Evolutionary conservation across 2,329 filamentous ascomycete genomes (phyloP).

Genomic region (Graphilbum sp.): DNA sequence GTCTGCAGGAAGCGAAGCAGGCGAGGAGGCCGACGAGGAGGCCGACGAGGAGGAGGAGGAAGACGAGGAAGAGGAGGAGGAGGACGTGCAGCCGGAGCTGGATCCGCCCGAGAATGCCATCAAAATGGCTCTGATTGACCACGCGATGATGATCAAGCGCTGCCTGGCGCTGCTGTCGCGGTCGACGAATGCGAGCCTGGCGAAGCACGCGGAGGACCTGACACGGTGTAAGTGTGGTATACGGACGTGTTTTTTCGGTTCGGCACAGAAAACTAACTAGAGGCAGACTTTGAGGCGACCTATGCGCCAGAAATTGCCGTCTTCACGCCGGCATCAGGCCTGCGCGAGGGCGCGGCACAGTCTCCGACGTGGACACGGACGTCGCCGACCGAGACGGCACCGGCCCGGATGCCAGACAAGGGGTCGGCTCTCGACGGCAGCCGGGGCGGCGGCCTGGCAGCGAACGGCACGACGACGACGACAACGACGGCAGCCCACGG

Average conservation of each 20-base stretch:
- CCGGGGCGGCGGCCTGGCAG: not conserved
- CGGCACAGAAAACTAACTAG: too few relatives aligned
- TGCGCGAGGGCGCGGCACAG: slow-evolving; percentile 22
- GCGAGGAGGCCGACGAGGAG: slow-evolving; percentile 23
- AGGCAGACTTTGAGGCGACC: slow-evolving; percentile 45
- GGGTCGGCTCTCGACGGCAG: slow-evolving; percentile 19
- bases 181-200: slow-evolving; percentile 43
- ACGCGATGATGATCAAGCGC: slow-evolving; percentile 74
- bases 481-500: not conserved
- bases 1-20: too few relatives aligned
- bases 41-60: slow-evolving; percentile 25
- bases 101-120: slow-evolving; percentile 58
- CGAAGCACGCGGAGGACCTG: slow-evolving; percentile 40
- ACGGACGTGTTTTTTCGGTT: too few relatives aligned
- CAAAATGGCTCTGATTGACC: slow-evolving; percentile 72
- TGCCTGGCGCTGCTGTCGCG: slow-evolving; percentile 56
- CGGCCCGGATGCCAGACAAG: slow-evolving; percentile 14
- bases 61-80: slow-evolving; percentile 23
- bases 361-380: slow-evolving; percentile 32
- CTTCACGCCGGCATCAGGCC: slow-evolving; percentile 34
- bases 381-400: slow-evolving; percentile 22
- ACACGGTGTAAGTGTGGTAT: slow-evolving; percentile 39
- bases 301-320: slow-evolving; percentile 51
- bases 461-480: too few relatives aligned
- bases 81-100: slow-evolving; percentile 27